phyloP scores from a whole-genome alignment of 2,329 filamentous ascomycete species.

The Exserohilum rostratum region DNA sequence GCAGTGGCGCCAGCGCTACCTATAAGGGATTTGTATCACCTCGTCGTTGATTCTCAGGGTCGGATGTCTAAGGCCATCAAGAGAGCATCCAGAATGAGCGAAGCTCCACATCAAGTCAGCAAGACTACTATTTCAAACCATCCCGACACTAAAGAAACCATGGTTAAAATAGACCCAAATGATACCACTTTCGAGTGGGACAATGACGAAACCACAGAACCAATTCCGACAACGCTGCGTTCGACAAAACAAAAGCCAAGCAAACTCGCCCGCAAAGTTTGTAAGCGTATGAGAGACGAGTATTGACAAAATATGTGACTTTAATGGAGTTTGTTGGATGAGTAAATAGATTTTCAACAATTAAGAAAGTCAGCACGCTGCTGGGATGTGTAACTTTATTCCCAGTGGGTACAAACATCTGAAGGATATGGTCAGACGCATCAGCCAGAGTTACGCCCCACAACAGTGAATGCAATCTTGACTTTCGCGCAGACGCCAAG shows the following conservation, averaged over 20 bases:
- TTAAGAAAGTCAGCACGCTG: no score
- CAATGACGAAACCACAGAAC: slow-evolving; percentile 1
- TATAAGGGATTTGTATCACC: slow-evolving; percentile 20
- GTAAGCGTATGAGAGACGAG: slow-evolving; percentile 7
- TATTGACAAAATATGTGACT: slow-evolving; percentile 9
- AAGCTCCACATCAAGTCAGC: not conserved
- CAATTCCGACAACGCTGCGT: not conserved
- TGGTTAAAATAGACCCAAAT: slow-evolving; percentile 25
- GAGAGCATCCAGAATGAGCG: slow-evolving; percentile 6
- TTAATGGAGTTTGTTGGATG: no score
- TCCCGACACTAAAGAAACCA: slow-evolving; percentile 7
- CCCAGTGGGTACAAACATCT: no score
- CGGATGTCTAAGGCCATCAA: slow-evolving; percentile 6
- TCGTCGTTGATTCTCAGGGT: slow-evolving; percentile 21
- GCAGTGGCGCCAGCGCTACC: slow-evolving; percentile 23
- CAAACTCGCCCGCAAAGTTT: not conserved
- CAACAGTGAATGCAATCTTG: no score
- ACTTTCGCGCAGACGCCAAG: no score
- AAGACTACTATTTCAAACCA: not conserved
- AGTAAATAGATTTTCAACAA: no score
- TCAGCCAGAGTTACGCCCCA: no score
- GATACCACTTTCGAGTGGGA: slow-evolving; percentile 23
- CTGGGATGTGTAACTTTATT: no score
- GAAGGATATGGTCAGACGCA: no score
- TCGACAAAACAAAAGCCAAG: not conserved